Base-by-base conservation (phyloP, 2,329 filamentous ascomycete species). In the Penicillium sp. region DNA sequence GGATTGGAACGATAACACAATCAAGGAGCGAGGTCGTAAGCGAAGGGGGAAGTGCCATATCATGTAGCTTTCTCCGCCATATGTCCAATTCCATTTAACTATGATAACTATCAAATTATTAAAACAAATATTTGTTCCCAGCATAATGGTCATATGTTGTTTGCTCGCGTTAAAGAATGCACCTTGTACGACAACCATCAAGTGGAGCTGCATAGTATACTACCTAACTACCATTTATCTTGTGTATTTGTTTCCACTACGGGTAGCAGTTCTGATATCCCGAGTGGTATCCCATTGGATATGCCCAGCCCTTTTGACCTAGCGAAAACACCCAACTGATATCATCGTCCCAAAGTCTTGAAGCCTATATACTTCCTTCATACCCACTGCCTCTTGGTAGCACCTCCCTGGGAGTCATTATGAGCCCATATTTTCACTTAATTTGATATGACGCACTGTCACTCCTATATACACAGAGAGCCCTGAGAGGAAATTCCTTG, bases 1-100 rank as follows among this genome's bases (percentile, higher is more conserved):
- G 42, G 70, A 74, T 50, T 75, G 73, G 73, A 75, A 73, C 45
- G 67, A 72, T 56, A 65, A 67, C 42, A 74, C 71, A 11, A 72
- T 74, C 35, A 65, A 68, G 26, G 73, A 75, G 56, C 60, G 69
- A 49, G 67, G 61, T 50, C 71, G 66, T 52, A 72, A 67, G 47
- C 66, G 62, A 50, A 63, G 72, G 50, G 65, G 56, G 43, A 75
- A 69, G 56, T 77, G 74, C 59, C 61, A 66, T 36, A 61, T 77
- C 49, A 76, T 77, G 74, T 77, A 67, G 60, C 36, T 54, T 55
- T 25, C 22, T 50, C 5, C 47, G 42, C 38, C 47, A 36, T 51
- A 33, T 31, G 38, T 56, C 36, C 33, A 31, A 38, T 33, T 30
- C 25, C 19, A 17, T 40, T 12, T 28, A n/a, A 25, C 17, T 10